Evolutionary conservation across 2,329 filamentous ascomycete species (phyloP).

Genomic region (Ophiostoma triangulosporum): DNA sequence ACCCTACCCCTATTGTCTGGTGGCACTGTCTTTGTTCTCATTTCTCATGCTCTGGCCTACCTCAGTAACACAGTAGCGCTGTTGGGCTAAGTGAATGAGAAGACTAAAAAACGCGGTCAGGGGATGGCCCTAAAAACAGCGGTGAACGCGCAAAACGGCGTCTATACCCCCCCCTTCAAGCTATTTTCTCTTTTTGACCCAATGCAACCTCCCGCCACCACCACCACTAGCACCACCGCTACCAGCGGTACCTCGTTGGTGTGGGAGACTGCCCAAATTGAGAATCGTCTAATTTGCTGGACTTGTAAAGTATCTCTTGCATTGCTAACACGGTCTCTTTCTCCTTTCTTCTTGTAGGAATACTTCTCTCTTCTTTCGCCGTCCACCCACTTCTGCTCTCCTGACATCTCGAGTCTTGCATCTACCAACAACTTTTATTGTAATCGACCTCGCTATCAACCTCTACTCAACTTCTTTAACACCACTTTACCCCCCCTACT

Average conservation of each 20-base stretch:
- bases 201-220: neutral
- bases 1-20: neutral
- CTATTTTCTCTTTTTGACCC: neutral
- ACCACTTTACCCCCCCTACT: neutral
- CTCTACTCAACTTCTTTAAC: neutral
- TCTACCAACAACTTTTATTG: neutral
- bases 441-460: neutral
- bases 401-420: neutral
- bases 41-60: neutral
- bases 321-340: neutral
- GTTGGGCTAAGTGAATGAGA: no score
- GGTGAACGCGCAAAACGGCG: conserved; percentile 8
- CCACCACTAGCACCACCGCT: neutral
- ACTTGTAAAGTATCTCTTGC: no score
- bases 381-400: neutral
- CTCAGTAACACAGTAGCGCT: neutral
- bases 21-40: neutral
- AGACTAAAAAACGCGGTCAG: no score
- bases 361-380: neutral
- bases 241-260: neutral
- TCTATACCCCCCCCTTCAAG: neutral
- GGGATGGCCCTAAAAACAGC: conserved; percentile 8
- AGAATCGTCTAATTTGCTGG: neutral
- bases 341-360: conserved; percentile 25
- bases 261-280: neutral